Base-by-base conservation (phyloP, 768 basidiomycete species). In the Filobasidium wieringae region DNA sequence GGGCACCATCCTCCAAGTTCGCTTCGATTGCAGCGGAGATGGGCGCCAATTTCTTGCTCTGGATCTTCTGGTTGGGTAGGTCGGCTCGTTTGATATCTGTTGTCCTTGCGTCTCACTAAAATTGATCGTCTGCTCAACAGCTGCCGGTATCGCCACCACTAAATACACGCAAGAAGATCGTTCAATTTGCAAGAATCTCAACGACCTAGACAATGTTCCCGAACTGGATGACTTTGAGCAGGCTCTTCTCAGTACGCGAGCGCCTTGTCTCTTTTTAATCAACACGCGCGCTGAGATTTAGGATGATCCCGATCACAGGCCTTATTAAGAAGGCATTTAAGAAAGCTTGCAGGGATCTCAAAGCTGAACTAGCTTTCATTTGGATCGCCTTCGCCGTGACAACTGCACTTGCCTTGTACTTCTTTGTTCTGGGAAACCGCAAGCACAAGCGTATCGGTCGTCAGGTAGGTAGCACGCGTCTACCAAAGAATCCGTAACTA, bases 61-160 rank as follows among this genome's bases (percentile, higher is more conserved):
- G 64, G 66, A 55, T 64, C 29, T 57, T 67, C 40, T 67, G 64
- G 64, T 53, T 67, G 15, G 64, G 66, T 67, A 51, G 51, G 64
- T 63, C 8, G 15, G 19, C 29, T 22, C 29, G 19, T 31, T 43
- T 29, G 19, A 37, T 29, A 12, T 27, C n/a, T n/a, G n/a, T n/a
- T n/a, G n/a, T n/a, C n/a, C n/a, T n/a, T n/a, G n/a, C n/a, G n/a
- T n/a, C n/a, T n/a, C n/a, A n/a, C n/a, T n/a, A n/a, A n/a, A n/a
- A n/a, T n/a, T n/a, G n/a, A n/a, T n/a, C n/a, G n/a, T 4, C 7
- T 39, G 24, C n/a, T 5, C 30, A 40, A 30, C 32, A 66, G 65
- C 65, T 29, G 55, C 60, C 17, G 62, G 53, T 3, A 49, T 56
- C 36, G 41, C 33, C 30, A 63, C 58, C 26, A 67, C 66, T 2